phyloP scores from a whole-genome alignment of 805 yeast genomes.

The Candida pini region DNA sequence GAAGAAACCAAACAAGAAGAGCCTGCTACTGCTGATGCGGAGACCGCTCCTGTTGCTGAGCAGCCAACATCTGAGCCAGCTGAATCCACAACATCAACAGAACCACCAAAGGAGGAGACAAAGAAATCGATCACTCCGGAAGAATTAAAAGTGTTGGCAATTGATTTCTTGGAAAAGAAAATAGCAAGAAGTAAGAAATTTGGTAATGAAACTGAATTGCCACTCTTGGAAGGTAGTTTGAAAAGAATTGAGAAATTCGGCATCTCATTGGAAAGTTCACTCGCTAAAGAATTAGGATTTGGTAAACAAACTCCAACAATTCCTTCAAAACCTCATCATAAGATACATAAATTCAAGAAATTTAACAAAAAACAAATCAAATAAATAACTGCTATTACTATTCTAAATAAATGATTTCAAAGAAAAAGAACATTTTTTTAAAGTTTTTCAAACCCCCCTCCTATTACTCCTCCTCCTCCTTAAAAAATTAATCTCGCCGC shows the following conservation, averaged over 20 bases:
- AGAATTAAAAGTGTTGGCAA: slow-evolving; percentile 62
- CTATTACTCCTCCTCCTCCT: no score
- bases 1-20: slow-evolving; percentile 6
- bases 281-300: slow-evolving; percentile 61
- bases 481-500: no score
- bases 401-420: no score
- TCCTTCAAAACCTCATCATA: slow-evolving; percentile 3
- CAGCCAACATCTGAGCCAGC: slow-evolving; percentile 15
- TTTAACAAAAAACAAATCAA: no score
- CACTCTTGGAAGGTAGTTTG: slow-evolving; percentile 55
- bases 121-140: slow-evolving; percentile 48
- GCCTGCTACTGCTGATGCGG: slow-evolving; percentile 13
- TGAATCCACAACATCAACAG: slow-evolving; percentile 12
- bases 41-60: slow-evolving; percentile 14
- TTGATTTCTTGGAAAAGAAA: slow-evolving; percentile 61
- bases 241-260: slow-evolving; percentile 82
- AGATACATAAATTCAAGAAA: not conserved
- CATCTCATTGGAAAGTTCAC: slow-evolving; percentile 56
- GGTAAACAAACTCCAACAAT: slow-evolving; percentile 3
- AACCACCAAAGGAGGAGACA: slow-evolving; percentile 7
- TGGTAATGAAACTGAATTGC: slow-evolving; percentile 51
- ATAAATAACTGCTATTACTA: no score
- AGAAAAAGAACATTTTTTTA: no score
- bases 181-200: slow-evolving; percentile 73
- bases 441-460: no score